A percentile compares a stretch with the other conserved stretches of the same genome.
Conservation (phyloP, 192 early-diverging fungal species). For the Linnemannia zychae region DNA sequence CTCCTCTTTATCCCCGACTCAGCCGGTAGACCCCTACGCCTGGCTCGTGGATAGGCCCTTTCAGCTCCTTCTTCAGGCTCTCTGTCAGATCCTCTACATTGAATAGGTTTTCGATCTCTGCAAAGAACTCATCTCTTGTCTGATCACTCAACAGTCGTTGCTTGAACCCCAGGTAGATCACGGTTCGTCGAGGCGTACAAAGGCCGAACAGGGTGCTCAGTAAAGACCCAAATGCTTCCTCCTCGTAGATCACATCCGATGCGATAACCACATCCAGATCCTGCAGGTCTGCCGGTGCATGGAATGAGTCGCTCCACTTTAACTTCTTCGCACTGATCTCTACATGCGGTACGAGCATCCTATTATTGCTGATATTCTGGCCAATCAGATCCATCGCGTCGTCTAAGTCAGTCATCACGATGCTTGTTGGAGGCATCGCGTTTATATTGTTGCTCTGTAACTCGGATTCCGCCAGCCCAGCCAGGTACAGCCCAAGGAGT, state of each 20-base stretch:
- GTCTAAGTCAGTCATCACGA: conserved; percentile 59
- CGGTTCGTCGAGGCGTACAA: conserved; percentile 32
- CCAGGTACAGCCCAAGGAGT: conserved; percentile 57
- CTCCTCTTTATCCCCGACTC: background rate
- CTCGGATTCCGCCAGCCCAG: conserved; percentile 44
- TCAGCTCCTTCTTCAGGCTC: too few species aligned
- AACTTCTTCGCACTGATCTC: conserved; percentile 15
- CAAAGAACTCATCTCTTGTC: conserved; percentile 56
- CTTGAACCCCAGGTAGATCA: conserved; percentile 64
- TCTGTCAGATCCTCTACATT: conserved; percentile 13
- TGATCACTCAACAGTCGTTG: conserved; percentile 39
- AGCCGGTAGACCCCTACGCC: conserved; percentile 27
- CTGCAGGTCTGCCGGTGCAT: background rate
- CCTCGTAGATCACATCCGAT: conserved; percentile 66
- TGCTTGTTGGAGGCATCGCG: background rate
- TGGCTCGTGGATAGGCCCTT: conserved; percentile 4
- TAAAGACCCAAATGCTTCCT: conserved; percentile 36
- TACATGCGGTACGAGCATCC: conserved; percentile 13
- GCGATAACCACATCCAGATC: conserved; percentile 60
- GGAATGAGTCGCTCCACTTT: conserved; percentile 19
- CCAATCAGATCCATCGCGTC: conserved; percentile 58
- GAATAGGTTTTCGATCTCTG: conserved; percentile 29
- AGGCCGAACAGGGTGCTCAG: conserved; percentile 56
- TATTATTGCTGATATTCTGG: conserved; percentile 53
- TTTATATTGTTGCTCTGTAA: background rate